Base-by-base conservation (phyloP, 768 basidiomycete genomes). In the Lactarius vividus region DNA sequence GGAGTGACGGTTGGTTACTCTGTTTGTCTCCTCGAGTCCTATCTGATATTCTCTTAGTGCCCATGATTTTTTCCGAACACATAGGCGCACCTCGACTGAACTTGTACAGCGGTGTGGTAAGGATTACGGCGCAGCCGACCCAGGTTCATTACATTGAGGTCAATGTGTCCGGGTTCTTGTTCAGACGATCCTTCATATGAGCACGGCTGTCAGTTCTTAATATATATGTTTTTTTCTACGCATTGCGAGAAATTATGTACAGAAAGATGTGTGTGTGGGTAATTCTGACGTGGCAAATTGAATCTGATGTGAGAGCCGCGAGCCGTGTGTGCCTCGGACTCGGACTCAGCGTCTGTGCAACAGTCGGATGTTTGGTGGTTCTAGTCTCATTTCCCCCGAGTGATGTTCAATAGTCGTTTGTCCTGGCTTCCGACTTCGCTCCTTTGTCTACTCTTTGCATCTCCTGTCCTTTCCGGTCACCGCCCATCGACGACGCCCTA, bases 401-500 rank as follows among this genome's bases (percentile, higher is more conserved):
- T 46, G 16, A 62, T 69, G 61, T 66, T 61, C 56, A 46, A 26
- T 54, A 40, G 57, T 62, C 52, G 37, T 13, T 53, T 49, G 57
- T 33, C 44, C 52, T 67, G 61, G 54, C 68, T 53, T 37, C 39
- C 55, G 13, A 44, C 53, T 16, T 62, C 40, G 16, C 39, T 61
- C 4, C 4, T 63, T 20, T 57, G 42, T 66, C 44, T 69, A 4
- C 52, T 72, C 58, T 65, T 71, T 66, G 49, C 42, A 39, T 33
- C 75, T 78, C 57, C 79, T 77, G 59, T 66, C 65, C 35, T 72
- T 76, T 53, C 73, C 80, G 33, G 67, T 81, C 39, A 74, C 75
- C 62, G 72, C 20, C 71, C 66, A 7, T 75, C 77, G 3, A 74
- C 73, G 5, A 80, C 81, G 0, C 74, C 71, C 42, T 84, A 89